Base-by-base conservation (phyloP, 495 filamentous ascomycete genomes). In the Aspergillus leporis region DNA sequence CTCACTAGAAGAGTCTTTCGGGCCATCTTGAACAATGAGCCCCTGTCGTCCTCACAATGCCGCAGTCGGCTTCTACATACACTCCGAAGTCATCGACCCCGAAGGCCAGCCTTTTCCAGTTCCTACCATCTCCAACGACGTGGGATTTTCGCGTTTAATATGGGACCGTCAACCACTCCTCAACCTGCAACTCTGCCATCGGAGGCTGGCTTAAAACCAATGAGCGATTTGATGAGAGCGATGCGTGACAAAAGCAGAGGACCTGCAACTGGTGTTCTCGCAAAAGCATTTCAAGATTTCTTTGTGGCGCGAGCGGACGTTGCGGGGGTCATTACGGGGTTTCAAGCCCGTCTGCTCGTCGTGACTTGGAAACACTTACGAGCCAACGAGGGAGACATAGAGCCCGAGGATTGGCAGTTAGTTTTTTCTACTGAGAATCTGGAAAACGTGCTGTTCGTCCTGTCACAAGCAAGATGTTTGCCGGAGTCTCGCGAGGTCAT, bases 1-100 rank as follows among this genome's bases (percentile, higher is more conserved):
- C 83, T 96, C 63, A 87, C 90, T 51, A 83, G 87, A 72, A 74
- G 82, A 70, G 86, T 91, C 62, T 90, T 92, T 69, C 82, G 83
- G 56, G 83, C 84, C 62, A 79, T 93, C 55, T 78, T 90, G 59
- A 79, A 85, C 65, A 85, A 85, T 72, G 80, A 87, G 66, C 82
- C 85, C 55, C 71, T 87, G 65, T 73, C 68, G 43, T 82, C 76
- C 57, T 67, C 79, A 10, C 66, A 68, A 66, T 79, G 78, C 38
- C 71, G 67, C 50, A 56, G 65, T 50, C 68, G 70, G 62, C 60
- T 79, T 8, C 53, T 75, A 34, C 72, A 76, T 62, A 69, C 68
- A 6, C 61, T 70, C 21, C 69, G 71, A 10, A 61, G 62, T 6
- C 50, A 60, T 36, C 70, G 71, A 61, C 60, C 66, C 47, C 72